Evolutionary conservation across 1,284 basidiomycete genomes (phyloP), one percentile per base, ranked within the genome.

Genomic region (Abortiporus biennis): DNA sequence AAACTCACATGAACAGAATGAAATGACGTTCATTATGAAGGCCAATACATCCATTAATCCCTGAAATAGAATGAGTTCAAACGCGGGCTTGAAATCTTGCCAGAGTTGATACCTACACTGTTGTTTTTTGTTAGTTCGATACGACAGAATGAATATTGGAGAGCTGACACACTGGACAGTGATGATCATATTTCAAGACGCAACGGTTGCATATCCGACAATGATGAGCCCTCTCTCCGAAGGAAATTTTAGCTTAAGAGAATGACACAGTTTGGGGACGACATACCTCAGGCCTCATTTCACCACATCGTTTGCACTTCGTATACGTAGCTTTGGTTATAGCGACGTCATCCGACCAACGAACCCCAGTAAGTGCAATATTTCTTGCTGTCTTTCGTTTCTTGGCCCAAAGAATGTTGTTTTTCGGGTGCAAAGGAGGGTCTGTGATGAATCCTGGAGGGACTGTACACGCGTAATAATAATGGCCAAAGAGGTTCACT

Each of bases 11-110:
- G 74, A 98, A 99, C 25, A 98, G 69, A 24, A 96, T 76, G 55
- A 99, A 99, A 64, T 98, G 92, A 0, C 95, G 79, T 62, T 98
- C 94, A 58, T 99, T 99, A 59, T 95, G 74, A 5, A 98, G 62
- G 2, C 96, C 95, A 19, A 99, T 91, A 55, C 94, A 98, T 74
- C 92, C 89, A 60, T 98, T 98, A 51, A 99, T 84, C 95, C 95
- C 93, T 86, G 62, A 40, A n/a, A 29, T 9, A 32, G 19, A 37
- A 40, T 15, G 45, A 40, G 36, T 47, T 47, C 49, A 49, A 41
- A 44, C 39, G 8, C 8, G 13, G 20, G 27, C 9, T 32, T 13
- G 41, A 34, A 38, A n/a, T n/a, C n/a, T n/a, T n/a, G n/a, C n/a
- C n/a, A n/a, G n/a, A n/a, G n/a, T n/a, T n/a, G n/a, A n/a, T n/a